Base-by-base conservation (phyloP, 805 yeast species). In the Barnettozyma wickerhamii region DNA sequence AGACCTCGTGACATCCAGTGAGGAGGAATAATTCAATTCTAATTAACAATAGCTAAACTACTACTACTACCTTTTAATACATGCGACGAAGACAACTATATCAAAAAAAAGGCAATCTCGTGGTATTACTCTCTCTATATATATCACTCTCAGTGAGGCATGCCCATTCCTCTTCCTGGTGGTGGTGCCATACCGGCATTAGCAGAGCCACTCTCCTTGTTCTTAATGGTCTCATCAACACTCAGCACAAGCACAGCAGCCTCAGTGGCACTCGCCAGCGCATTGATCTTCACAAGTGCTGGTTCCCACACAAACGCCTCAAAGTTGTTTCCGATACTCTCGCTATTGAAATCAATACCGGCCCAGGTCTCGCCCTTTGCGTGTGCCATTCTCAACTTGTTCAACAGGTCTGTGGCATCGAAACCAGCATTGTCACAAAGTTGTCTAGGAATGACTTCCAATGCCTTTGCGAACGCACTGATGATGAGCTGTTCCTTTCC, bases 341-440 rank as follows among this genome's bases (percentile, higher is more conserved):
- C 98, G 46, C 77, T 77, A 45, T 79, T 84, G 68, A 93, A 93
- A 66, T 93, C 96, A 46, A 93, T 79, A 51, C 99, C 99, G 48
- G 72, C 81, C 93, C 96, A 87, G 33, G 66, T 72, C 56, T 91
- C 95, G 47, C 95, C 96, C 61, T 85, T 85, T 40, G 95, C 93
- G 58, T 93, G 99, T 15, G 87, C 83, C 75, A 93, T 84, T 66
- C 99, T 80, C 58, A 93, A 72, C 58, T 84, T 78, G 64, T 93
- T 93, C 53, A 93, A 77, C 45, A 93, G 68, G 61, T 93, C 98
- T n/a, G 95, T 87, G 17, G 95, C 95, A 61, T 93, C 99, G 51
- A 93, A 81, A 5, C 99, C 99, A n/a, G 96, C 99, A 63, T 93
- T 93, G 60, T 93, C 99, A 70, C 98, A 91, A 49, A 93, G 73